Base-by-base conservation (phyloP, 352 stramenopile genomes). In the Globisporangium irregulare region DNA sequence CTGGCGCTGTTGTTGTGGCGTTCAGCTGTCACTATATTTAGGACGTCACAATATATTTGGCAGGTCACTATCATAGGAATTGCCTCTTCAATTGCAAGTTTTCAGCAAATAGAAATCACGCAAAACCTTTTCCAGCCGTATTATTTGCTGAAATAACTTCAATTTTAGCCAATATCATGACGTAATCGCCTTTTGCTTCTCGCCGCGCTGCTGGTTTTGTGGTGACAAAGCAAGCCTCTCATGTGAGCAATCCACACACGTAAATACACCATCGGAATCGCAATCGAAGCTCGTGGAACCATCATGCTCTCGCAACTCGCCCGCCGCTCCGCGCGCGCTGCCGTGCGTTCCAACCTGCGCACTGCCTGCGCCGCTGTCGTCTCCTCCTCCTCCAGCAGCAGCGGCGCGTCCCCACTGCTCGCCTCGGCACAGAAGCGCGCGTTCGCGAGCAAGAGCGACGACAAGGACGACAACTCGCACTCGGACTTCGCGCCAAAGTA, bases 401-500 rank as follows among this genome's bases (percentile, higher is more conserved):
- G 43, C 50, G 25, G 29, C 64, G 50, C 29, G 29, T 18, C n/a
- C 29, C 27, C 46, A 51, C 57, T 66, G 66, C 34, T 22, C 8
- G 32, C 29, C 27, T 61, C 29, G 20, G 32, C 48, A 38, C 25
- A 72, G 65, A 62, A 63, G 27, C 70, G 79, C 59, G 67, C 77
- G 41, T 80, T 89, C 62, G 77, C 83, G 15, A 73, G 68, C 71
- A 88, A 87, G 74, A 64, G 64, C 56, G 54, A 55, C 34, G 46
- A 62, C 34, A 48, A 59, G 32, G 74, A 76, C 32, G 76, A 86
- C 48, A 80, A 83, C 36, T 92, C 88, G 73, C 91, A 97, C 82
- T 92, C 86, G 72, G 91, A 97, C 74, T 97, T 97, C 68, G 77
- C 89, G 76, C 89, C 91, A 32, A 82, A 96, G 73, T 93, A 86